Percentiles rank a stretch among this genome's conserved stretches.
These are phyloP conservation scores for Beauveria medogensis DNA, from an alignment of 2,329 filamentous ascomycete species.

Conservation along the genomic window DNA sequence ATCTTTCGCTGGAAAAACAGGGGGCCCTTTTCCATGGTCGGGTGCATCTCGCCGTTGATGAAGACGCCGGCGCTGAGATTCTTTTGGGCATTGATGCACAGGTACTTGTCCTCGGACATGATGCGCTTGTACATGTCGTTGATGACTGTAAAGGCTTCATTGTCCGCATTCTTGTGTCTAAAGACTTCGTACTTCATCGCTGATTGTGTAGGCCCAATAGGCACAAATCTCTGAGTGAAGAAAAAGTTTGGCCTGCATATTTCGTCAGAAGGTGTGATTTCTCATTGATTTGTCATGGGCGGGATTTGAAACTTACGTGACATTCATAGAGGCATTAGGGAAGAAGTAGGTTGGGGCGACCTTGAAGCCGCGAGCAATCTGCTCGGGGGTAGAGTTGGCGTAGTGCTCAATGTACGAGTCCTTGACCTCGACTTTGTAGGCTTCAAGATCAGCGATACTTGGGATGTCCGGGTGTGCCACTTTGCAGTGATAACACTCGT, in stretches of 20 bases:
- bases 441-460: constrained; percentile 46
- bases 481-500: constrained; percentile 58
- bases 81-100: constrained; percentile 50
- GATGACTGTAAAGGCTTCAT: constrained; percentile 50
- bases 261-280: constrained; percentile 1
- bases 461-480: constrained; percentile 51
- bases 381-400: constrained; percentile 37
- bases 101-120: constrained; percentile 56
- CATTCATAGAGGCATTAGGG: constrained; percentile 42
- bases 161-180: constrained; percentile 51
- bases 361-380: constrained; percentile 37
- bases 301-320: constrained; percentile 31
- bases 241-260: constrained; percentile 48
- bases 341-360: constrained; percentile 41
- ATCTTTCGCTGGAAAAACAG: constrained; percentile 47
- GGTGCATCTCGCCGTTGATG: constrained; percentile 55
- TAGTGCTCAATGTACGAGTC: constrained; percentile 43
- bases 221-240: constrained; percentile 56
- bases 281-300: background rate
- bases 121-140: constrained; percentile 54
- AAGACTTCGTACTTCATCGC: constrained; percentile 56
- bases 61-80: constrained; percentile 56
- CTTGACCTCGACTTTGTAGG: constrained; percentile 44
- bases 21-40: constrained; percentile 50
- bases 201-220: constrained; percentile 39